Conservation (phyloP, 2,329 filamentous ascomycete species). For the Beauveria brongniartii region DNA sequence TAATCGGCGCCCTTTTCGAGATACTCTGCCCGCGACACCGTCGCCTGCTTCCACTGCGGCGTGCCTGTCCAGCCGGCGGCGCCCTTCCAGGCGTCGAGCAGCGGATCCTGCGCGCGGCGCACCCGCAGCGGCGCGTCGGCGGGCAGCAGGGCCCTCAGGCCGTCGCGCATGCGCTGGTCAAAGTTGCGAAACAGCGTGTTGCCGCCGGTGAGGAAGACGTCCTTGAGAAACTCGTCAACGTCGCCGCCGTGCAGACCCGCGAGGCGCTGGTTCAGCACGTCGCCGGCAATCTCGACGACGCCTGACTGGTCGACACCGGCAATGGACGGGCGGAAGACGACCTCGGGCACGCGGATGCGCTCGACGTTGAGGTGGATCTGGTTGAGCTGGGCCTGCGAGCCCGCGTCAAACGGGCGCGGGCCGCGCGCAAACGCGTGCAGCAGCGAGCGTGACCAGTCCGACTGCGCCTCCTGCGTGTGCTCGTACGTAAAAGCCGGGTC, state of each 20-base stretch:
- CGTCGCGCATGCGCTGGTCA: conserved; percentile 68
- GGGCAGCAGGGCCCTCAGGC: conserved; percentile 65
- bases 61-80: conserved; percentile 76
- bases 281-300: conserved; percentile 82
- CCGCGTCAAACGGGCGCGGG: conserved; percentile 70
- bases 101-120: conserved; percentile 63
- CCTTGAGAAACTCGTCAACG: conserved; percentile 62
- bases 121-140: conserved; percentile 59
- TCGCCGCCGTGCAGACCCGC: conserved; percentile 36
- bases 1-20: conserved; percentile 89
- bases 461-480: conserved; percentile 83
- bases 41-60: conserved; percentile 51
- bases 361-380: conserved; percentile 96
- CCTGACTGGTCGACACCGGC: conserved; percentile 90
- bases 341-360: conserved; percentile 86
- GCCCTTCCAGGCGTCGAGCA: conserved; percentile 88
- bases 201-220: conserved; percentile 93
- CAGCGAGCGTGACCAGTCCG: conserved; percentile 88
- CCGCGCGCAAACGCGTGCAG: conserved; percentile 87
- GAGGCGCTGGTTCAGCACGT: conserved; percentile 81
- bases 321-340: conserved; percentile 87
- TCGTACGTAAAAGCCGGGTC: conserved; percentile 88
- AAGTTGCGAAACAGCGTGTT: conserved; percentile 82
- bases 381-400: conserved; percentile 69
- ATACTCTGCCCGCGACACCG: conserved; percentile 75